Evolutionary conservation across 1,139 yeast genomes (phyloP).

Genomic region (Scheffersomyces parashehatae): DNA sequence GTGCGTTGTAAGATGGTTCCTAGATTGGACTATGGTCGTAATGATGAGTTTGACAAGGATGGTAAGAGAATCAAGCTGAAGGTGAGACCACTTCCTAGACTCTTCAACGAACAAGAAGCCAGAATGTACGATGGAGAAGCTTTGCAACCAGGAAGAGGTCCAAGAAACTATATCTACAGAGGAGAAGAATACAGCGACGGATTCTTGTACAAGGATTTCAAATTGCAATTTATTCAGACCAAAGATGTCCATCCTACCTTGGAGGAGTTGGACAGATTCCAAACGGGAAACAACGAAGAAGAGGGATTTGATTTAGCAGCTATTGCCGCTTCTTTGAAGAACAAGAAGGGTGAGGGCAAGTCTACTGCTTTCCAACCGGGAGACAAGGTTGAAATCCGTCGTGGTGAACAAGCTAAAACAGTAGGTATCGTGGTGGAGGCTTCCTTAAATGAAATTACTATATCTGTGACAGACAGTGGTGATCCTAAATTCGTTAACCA

Average conservation of each 20-base stretch:
- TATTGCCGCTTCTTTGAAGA: constrained; percentile 80
- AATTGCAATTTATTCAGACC: constrained; percentile 76
- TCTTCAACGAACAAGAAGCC: constrained; percentile 74
- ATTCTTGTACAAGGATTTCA: constrained; percentile 81
- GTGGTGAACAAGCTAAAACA: constrained; percentile 93
- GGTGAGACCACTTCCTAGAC: constrained; percentile 78
- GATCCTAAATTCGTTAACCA: constrained; percentile 50
- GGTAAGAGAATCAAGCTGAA: constrained; percentile 56
- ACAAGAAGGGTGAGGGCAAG: constrained; percentile 39
- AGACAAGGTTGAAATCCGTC: constrained; percentile 86
- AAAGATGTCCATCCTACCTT: constrained; percentile 84
- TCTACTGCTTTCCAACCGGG: constrained; percentile 80
- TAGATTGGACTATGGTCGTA: constrained; percentile 84
- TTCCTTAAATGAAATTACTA: constrained; percentile 62
- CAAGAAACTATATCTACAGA: constrained; percentile 70
- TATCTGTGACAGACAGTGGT: constrained; percentile 54
- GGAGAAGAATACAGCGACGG: constrained; percentile 93
- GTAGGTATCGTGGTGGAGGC: constrained; percentile 77
- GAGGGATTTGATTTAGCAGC: constrained; percentile 81
- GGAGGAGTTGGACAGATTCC: constrained; percentile 85
- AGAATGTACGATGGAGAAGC: constrained; percentile 54
- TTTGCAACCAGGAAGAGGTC: constrained; percentile 75
- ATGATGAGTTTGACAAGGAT: constrained; percentile 57
- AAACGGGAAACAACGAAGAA: constrained; percentile 66
- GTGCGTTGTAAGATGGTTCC: constrained; percentile 92